These are phyloP conservation scores for Carex scoparia DNA, from an alignment of 176 grass and related monocot species.

Conservation along the genomic window DNA sequence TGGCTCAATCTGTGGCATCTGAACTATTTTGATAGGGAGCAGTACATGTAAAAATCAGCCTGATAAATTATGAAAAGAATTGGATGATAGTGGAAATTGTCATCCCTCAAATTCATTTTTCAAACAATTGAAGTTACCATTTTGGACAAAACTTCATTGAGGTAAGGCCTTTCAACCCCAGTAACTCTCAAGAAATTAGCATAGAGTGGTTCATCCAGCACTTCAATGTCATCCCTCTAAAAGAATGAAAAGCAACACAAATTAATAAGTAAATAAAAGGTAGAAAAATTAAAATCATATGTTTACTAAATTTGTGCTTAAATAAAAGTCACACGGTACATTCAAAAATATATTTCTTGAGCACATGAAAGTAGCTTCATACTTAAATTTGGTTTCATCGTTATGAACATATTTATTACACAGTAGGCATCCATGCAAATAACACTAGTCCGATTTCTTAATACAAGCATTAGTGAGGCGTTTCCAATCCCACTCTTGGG, in stretches of 20 bases:
- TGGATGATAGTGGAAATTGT: not conserved
- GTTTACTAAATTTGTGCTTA: not conserved
- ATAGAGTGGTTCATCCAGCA: slow-evolving; percentile 94
- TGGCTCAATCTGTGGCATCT: not conserved
- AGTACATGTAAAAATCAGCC: not conserved
- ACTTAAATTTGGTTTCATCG: not conserved
- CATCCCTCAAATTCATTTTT: not conserved
- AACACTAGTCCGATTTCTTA: not conserved
- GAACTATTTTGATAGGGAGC: not conserved
- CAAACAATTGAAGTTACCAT: slow-evolving; percentile 39
- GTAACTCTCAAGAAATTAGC: slow-evolving; percentile 67
- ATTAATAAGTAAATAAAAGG: not conserved
- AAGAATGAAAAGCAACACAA: slow-evolving; percentile 1
- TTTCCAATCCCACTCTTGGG: not conserved
- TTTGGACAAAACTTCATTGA: slow-evolving; percentile 58
- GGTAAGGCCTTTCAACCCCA: slow-evolving; percentile 70
- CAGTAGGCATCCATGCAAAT: not conserved
- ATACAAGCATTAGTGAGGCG: not conserved
- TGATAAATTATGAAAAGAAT: not conserved
- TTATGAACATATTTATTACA: not conserved
- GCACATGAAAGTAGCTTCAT: not conserved
- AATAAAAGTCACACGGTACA: not conserved
- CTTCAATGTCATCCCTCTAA: slow-evolving; percentile 83
- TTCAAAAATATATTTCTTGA: not conserved
- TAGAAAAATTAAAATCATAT: not conserved